Evolutionary conservation across 345 rosid species (phyloP).

Genomic region (Sisymbrium irio): DNA sequence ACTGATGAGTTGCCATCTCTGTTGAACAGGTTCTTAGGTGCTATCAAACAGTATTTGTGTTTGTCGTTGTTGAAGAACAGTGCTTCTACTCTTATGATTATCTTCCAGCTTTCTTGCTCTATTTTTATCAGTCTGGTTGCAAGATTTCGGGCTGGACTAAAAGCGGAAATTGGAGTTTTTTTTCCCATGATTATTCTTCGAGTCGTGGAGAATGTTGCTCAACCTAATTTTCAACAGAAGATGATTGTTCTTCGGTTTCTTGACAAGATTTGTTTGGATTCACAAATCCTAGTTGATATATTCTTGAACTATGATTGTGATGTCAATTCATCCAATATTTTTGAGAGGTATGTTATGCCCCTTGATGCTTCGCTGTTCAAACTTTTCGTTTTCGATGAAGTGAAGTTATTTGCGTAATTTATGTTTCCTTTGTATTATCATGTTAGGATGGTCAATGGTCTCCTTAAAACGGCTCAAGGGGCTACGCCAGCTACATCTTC

Average conservation of each 20-base stretch:
- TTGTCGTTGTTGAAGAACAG: slow-evolving; percentile 94
- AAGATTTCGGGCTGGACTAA: slow-evolving; percentile 92
- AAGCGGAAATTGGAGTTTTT: slow-evolving; percentile 99
- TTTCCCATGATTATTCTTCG: slow-evolving; percentile 97
- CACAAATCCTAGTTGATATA: slow-evolving; percentile 95
- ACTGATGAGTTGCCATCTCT: slow-evolving; percentile 23
- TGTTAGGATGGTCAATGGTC: slow-evolving; percentile 88
- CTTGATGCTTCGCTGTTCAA: slow-evolving; percentile 11
- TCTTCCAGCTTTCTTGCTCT: slow-evolving; percentile 99
- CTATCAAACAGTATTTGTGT: slow-evolving; percentile 93
- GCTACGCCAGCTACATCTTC: slow-evolving; percentile 74
- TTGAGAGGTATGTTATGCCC: slow-evolving; percentile 73
- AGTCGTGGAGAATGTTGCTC: slow-evolving; percentile 92
- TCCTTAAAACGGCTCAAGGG: slow-evolving; percentile 83
- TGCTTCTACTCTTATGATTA: slow-evolving; percentile 88
- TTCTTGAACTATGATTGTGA: slow-evolving; percentile 97
- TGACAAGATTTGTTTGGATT: slow-evolving; percentile 89
- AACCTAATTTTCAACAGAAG: slow-evolving; percentile 98
- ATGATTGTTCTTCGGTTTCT: slow-evolving; percentile 95
- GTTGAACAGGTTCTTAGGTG: slow-evolving; percentile 85
- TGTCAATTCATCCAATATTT: slow-evolving; percentile 93
- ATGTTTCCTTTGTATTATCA: slow-evolving; percentile 25
- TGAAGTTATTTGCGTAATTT: slow-evolving; percentile 22
- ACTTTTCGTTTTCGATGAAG: slow-evolving; percentile 1
- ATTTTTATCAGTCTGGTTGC: slow-evolving; percentile 93